Conservation (phyloP, 345 rosid genomes). For the Corymbia maculata region DNA sequence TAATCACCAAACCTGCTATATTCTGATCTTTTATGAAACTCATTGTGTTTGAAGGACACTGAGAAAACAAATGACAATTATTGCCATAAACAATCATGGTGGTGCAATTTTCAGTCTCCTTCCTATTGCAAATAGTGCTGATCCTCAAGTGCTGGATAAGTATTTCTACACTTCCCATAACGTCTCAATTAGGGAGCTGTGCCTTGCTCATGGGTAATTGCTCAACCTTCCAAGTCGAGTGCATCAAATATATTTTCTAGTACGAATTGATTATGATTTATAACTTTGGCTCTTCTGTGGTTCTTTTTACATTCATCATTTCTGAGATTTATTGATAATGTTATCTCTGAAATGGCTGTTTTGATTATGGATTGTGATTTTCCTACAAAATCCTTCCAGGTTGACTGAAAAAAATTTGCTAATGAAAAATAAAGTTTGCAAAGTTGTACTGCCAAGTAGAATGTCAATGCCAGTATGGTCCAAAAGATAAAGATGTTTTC, state of each 20-base stretch:
- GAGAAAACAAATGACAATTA: conserved; percentile 76
- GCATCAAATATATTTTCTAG: background rate
- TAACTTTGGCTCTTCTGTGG: background rate
- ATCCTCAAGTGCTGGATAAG: conserved; percentile 50
- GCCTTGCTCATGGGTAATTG: conserved; percentile 82
- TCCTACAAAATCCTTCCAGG: background rate
- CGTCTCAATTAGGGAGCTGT: conserved; percentile 61
- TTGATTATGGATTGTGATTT: background rate
- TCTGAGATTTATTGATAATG: background rate
- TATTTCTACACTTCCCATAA: conserved; percentile 85
- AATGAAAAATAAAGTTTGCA: background rate
- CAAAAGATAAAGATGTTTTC: background rate
- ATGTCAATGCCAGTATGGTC: background rate
- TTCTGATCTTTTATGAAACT: background rate
- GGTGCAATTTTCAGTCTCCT: conserved; percentile 98
- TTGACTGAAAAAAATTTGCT: background rate
- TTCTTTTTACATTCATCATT: background rate
- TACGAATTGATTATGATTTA: background rate
- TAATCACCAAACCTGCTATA: background rate
- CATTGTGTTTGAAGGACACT: conserved; percentile 30
- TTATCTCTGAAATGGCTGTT: background rate
- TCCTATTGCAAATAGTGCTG: conserved; percentile 74
- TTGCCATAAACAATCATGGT: conserved; percentile 89
- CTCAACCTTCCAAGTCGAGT: background rate
- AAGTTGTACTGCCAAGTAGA: background rate